Conservation (phyloP, 176 grass and related monocot species). For the Musa beccarii region DNA sequence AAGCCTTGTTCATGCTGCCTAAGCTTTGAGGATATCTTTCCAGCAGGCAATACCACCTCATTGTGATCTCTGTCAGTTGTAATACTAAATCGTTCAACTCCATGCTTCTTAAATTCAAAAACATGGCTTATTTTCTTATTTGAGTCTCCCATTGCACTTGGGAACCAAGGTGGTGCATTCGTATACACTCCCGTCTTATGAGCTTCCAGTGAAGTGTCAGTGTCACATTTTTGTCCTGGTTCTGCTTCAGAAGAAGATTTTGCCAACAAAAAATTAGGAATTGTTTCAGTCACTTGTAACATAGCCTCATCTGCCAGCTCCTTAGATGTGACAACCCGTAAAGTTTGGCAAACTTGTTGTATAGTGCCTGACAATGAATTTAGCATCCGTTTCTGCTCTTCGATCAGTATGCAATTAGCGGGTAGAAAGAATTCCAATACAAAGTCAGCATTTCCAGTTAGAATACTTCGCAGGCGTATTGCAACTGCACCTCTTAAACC, state of each 20-base stretch:
- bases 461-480: slow-evolving; percentile 61
- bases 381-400: slow-evolving; percentile 72
- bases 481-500: slow-evolving; percentile 72
- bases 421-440: slow-evolving; percentile 91
- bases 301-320: slow-evolving; percentile 57
- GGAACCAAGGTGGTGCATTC: not conserved
- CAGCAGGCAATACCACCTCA: no score
- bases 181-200: not conserved
- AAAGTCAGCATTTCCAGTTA: slow-evolving; percentile 56
- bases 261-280: slow-evolving; percentile 1
- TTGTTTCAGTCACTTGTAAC: slow-evolving; percentile 27
- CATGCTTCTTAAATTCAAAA: slow-evolving; percentile 21
- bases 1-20: slow-evolving; percentile 9
- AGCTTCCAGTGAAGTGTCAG: not conserved
- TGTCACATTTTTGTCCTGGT: not conserved
- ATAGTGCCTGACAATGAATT: slow-evolving; percentile 68
- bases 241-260: slow-evolving; percentile 1
- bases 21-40: no score
- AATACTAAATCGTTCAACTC: slow-evolving; percentile 13
- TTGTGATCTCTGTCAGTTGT: not conserved
- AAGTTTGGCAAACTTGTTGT: slow-evolving; percentile 56
- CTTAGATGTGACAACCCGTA: slow-evolving; percentile 60
- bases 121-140: not conserved
- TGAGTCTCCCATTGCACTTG: not conserved
- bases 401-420: slow-evolving; percentile 32